Evolutionary conservation across 345 rosid species (phyloP), one percentile per base, ranked within the genome.

Genomic region (Kandelia obovata): DNA sequence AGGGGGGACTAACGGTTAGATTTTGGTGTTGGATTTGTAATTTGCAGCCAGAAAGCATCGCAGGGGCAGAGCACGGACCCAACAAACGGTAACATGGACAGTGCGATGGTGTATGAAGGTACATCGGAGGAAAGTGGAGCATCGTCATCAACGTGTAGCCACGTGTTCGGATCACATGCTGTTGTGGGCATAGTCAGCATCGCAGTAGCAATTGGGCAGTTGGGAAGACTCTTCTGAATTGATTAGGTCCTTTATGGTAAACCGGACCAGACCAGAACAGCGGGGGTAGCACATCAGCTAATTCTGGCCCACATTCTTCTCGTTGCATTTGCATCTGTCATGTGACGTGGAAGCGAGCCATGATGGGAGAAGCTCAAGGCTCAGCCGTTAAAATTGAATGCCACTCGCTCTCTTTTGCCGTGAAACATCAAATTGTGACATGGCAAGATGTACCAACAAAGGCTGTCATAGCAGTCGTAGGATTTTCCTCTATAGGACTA

Each of bases 101-200:
- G 75, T 49, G 25, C 85, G 0, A 89, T 92, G 92, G 86, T 90
- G 58, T 92, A 92, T 58, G 90, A 87, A 67, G 98, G 96, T 6
- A 81, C 82, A 11, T 30, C 79, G 65, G 86, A 74, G 58, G 72
- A 78, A 25, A 86, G 84, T 49, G 71, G 74, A 64, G 87, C 83
- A 59, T 79, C 91, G 53, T 73, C 77, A 1, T 79, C 84, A 68
- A 59, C 80, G 51, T 71, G 30, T 53, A 34, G 11, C 46, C 68
- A 51, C 65, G 37, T 71, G 60, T 59, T 75, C 16, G 73, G 73
- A 20, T 65, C 81, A 58, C 70, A 51, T 62, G 77, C 73, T 20
- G 61, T 74, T 31, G 53, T 55, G 8, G 79, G 47, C 16, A 34
- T 55, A 4, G 57, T 73, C 71, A 19, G 78, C 63, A n/a, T 81